Evolutionary conservation across 768 basidiomycete species (phyloP).

Genomic region (Russula dissimulans): DNA sequence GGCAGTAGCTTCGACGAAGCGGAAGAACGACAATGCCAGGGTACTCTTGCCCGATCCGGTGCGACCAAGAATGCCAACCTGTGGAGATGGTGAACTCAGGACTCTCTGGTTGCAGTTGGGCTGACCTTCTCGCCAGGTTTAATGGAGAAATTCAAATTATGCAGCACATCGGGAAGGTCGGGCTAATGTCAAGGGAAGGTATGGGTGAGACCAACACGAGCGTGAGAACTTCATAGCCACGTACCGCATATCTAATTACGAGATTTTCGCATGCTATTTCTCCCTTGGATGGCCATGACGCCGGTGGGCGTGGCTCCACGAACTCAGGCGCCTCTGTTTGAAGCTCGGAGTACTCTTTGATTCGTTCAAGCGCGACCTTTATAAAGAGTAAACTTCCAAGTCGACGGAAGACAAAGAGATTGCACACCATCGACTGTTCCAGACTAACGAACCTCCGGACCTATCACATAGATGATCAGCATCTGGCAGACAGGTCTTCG

Average conservation of each 20-base stretch:
- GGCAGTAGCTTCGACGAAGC: conserved; percentile 78
- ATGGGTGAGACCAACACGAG: conserved; percentile 4
- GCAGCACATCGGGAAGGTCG: conserved; percentile 79
- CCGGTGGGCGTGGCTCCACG: conserved; percentile 73
- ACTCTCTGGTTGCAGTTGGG: not conserved
- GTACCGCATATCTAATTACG: conserved; percentile 67
- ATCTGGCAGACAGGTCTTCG: not conserved
- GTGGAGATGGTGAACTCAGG: conserved; percentile 5
- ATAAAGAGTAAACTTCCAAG: not conserved
- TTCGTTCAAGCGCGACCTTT: conserved; percentile 76
- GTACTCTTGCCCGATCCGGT: conserved; percentile 71
- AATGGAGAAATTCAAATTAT: conserved; percentile 66
- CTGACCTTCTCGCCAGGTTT: conserved; percentile 67
- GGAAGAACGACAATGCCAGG: conserved; percentile 77
- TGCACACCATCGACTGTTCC: conserved; percentile 81
- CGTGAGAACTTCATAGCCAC: conserved; percentile 23
- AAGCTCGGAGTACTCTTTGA: conserved; percentile 86
- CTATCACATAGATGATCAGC: conserved; percentile 22
- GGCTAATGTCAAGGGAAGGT: conserved; percentile 37
- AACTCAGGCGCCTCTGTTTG: conserved; percentile 73
- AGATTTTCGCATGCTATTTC: conserved; percentile 64
- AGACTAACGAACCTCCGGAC: conserved; percentile 78
- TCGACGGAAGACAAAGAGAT: not conserved
- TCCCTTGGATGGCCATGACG: conserved; percentile 70
- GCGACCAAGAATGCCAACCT: conserved; percentile 65